Percentiles rank a stretch among this genome's conserved stretches.
Evolutionary conservation across 805 yeast species (phyloP).

Genomic region (Saccharomycopsis malanga): DNA sequence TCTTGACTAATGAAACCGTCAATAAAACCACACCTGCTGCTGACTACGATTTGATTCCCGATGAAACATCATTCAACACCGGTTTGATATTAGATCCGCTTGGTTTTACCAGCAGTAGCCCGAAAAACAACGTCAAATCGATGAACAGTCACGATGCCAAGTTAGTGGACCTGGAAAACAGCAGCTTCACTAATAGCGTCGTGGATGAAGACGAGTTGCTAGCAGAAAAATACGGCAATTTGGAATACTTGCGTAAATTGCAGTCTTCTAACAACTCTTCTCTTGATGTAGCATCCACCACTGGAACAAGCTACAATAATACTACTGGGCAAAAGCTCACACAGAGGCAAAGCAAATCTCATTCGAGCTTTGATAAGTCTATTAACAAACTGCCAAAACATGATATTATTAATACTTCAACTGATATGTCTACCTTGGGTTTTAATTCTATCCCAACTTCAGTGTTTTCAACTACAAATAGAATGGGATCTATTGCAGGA

Average conservation of each 20-base stretch:
- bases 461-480: not conserved
- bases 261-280: not conserved
- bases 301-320: not conserved
- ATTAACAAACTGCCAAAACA: not conserved
- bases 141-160: too few relatives aligned
- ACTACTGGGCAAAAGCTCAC: too few relatives aligned
- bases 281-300: not conserved
- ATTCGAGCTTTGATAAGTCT: not conserved
- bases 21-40: not conserved
- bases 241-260: slow-evolving; percentile 14
- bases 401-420: too few relatives aligned
- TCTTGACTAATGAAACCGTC: not conserved
- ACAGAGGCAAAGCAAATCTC: not conserved
- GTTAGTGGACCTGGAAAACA: not conserved
- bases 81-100: not conserved
- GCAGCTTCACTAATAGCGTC: not conserved
- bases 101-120: not conserved
- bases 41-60: not conserved
- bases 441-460: not conserved
- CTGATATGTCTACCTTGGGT: not conserved
- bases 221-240: slow-evolving; percentile 14
- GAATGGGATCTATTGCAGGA: not conserved
- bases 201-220: slow-evolving; percentile 17
- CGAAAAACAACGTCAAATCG: not conserved
- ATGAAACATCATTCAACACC: not conserved